These are phyloP conservation scores for Tuber indicum DNA, from an alignment of 495 filamentous ascomycete species.

Conservation along the genomic window DNA sequence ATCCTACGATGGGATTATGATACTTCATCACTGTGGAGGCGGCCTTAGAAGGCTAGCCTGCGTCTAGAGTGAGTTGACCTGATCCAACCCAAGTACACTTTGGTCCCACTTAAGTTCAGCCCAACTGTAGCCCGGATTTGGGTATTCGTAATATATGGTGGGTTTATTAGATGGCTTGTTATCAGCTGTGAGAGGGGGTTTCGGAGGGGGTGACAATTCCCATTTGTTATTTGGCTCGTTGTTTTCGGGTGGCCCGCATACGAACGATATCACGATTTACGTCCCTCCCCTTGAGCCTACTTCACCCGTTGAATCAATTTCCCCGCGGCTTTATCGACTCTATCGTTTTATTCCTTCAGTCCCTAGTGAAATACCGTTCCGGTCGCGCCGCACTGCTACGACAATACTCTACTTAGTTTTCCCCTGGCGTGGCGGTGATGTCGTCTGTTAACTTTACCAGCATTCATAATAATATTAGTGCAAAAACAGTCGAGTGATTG, in stretches of 20 bases:
- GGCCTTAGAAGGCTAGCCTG: too few species aligned
- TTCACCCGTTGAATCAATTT: not conserved
- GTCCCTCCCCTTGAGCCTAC: not conserved
- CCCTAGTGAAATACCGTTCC: not conserved
- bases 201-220: not conserved
- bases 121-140: too few species aligned
- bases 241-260: not conserved
- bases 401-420: not conserved
- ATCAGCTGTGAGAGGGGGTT: not conserved
- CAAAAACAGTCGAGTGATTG: too few species aligned
- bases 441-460: too few species aligned
- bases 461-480: too few species aligned
- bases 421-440: too few species aligned
- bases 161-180: not conserved
- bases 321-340: not conserved
- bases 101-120: too few species aligned
- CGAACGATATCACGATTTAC: not conserved
- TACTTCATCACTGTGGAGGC: too few species aligned
- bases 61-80: not conserved
- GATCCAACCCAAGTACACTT: too few species aligned
- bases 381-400: not conserved
- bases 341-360: not conserved
- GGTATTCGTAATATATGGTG: not conserved
- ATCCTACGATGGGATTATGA: too few species aligned
- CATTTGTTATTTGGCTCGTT: not conserved